Base-by-base conservation (phyloP, 306 rosid species). In the Dicorynia guianensis region DNA sequence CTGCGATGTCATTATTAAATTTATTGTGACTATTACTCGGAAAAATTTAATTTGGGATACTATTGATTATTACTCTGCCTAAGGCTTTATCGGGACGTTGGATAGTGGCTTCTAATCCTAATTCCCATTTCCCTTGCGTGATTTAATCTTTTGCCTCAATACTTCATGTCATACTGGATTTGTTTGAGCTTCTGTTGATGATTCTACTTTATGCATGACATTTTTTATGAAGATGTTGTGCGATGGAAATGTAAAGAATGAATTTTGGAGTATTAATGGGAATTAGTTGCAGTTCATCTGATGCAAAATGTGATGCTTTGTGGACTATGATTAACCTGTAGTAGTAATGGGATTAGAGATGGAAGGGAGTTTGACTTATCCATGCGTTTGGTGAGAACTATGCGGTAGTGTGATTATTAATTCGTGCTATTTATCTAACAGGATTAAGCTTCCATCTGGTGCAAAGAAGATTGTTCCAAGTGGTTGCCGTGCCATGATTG, bases 401-500 rank as follows among this genome's bases (percentile, higher is more conserved):
- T 42, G 65, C 9, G 53, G 4, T 3, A 0, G 38, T 15, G 33
- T 19, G 0, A 11, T 7, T 11, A 38, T 39, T 25, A 25, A 8
- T 49, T 3, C n/a, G 18, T 69, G 42, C 11, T 2, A 7, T 18
- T 46, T 25, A 25, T 7, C 1, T 33, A 44, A 7, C 47, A 83
- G 87, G 79, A 72, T 83, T 20, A 83, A 83, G 67, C 87, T 83
- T 47, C 87, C 87, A 5, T 83, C 87, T 11, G 81, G 84, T 10
- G 40, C 87, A 2, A 83, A 83, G 79, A 83, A 83, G 81, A 83
- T 83, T 57, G 81, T 79, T n/a, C 87, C 87, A 5, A 83, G 84
- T 59, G 84, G 69, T 0, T 83, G 87, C 1, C 53, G 87, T 63
- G 87, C 87, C 13, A 83, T 83, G 87, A 80, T 83, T 6, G 84